These are phyloP conservation scores for Echium plantagineum DNA, from an alignment of 257 asterid genomes.

Conservation along the genomic window DNA sequence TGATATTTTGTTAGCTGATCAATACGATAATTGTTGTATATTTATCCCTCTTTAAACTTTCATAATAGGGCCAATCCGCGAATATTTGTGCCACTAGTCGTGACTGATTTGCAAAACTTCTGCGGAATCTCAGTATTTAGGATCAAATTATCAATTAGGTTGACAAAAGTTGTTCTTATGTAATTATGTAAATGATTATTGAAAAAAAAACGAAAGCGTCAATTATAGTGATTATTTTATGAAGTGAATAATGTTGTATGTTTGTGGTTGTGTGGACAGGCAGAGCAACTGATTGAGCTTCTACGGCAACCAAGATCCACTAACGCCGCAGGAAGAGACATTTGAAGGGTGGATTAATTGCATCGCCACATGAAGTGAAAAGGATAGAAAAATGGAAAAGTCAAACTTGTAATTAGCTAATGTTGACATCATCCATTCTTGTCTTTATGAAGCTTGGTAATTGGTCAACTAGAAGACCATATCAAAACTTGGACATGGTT, in stretches of 20 bases:
- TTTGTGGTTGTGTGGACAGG: constrained; percentile 44
- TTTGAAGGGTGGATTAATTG: not conserved
- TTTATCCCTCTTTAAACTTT: too few relatives aligned
- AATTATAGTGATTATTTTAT: too few relatives aligned
- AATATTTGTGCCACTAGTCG: too few relatives aligned
- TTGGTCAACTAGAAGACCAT: constrained; percentile 1
- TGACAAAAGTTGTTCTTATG: too few relatives aligned
- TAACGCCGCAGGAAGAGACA: not conserved
- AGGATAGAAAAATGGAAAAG: not conserved
- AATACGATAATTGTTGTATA: too few relatives aligned
- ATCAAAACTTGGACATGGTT: not conserved
- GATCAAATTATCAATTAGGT: too few relatives aligned
- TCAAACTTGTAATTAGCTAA: constrained; percentile 5
- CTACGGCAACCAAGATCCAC: constrained; percentile 42
- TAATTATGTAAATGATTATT: too few relatives aligned
- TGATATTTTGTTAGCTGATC: too few relatives aligned
- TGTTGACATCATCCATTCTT: not conserved
- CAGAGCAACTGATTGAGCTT: constrained; percentile 67
- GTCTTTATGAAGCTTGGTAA: not conserved
- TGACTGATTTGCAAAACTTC: too few relatives aligned
- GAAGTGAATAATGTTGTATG: not conserved
- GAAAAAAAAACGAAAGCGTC: too few relatives aligned
- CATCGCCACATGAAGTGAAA: not conserved
- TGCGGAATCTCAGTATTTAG: too few relatives aligned
- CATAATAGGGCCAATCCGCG: too few relatives aligned